Percentiles rank a stretch among this genome's conserved stretches.
These are phyloP conservation scores for Fusarium transvaalense DNA, from an alignment of 2,329 filamentous ascomycete genomes.

Conservation along the genomic window DNA sequence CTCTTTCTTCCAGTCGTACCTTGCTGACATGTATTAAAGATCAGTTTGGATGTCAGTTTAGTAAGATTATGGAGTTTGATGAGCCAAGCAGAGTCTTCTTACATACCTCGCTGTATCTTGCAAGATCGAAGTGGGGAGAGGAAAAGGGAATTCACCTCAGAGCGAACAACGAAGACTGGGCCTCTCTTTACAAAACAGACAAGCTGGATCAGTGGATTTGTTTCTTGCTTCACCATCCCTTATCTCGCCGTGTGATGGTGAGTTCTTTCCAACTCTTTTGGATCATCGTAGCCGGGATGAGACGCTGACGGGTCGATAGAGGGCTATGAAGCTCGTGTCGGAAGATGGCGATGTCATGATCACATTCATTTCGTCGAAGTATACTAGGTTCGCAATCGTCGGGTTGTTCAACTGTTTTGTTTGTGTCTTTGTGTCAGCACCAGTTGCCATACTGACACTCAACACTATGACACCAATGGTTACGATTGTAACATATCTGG, in stretches of 20 bases:
- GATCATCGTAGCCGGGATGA: neutral
- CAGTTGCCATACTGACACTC: slow-evolving; percentile 21
- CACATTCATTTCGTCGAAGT: neutral
- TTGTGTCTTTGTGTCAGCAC: slow-evolving; percentile 10
- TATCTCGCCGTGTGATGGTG: slow-evolving; percentile 13
- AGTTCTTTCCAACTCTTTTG: neutral
- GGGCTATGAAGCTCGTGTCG: neutral
- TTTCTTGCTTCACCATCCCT: neutral
- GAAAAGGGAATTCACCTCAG: slow-evolving; percentile 12
- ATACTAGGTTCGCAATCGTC: slow-evolving; percentile 1
- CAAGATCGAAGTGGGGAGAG: slow-evolving; percentile 4
- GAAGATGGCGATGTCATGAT: neutral
- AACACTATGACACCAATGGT: slow-evolving; percentile 4
- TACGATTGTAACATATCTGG: slow-evolving; percentile 15
- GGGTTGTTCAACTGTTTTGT: slow-evolving; percentile 20
- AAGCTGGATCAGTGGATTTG: slow-evolving; percentile 4
- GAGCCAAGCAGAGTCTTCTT: slow-evolving; percentile 10
- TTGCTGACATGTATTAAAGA: slow-evolving; percentile 10
- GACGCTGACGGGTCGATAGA: slow-evolving; percentile 8
- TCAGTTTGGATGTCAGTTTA: slow-evolving; percentile 13
- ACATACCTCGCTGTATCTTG: neutral
- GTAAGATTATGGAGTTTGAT: slow-evolving; percentile 9
- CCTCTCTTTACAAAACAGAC: slow-evolving; percentile 3
- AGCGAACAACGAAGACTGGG: slow-evolving; percentile 16
- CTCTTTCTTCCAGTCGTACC: neutral